Evolutionary conservation across 2,329 filamentous ascomycete species (phyloP).

Genomic region (Trichothecium sympodiale): DNA sequence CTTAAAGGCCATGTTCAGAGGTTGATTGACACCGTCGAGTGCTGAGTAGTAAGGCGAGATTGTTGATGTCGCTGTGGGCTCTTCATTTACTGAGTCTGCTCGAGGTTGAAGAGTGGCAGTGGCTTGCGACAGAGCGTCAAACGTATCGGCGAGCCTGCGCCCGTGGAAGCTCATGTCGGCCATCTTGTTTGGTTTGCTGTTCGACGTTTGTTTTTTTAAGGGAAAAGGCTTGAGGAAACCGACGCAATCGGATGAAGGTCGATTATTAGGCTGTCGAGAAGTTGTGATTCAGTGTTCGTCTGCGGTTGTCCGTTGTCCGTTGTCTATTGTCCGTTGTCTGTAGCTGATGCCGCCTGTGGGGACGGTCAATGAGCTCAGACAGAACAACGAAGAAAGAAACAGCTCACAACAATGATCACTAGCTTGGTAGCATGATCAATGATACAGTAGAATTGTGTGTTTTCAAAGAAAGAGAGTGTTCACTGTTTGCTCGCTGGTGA

Average conservation of each 20-base stretch:
- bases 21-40: slow-evolving; percentile 50
- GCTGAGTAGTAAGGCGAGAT: slow-evolving; percentile 44
- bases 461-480: too few species aligned
- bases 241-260: neutral
- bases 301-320: too few species aligned
- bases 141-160: slow-evolving; percentile 17
- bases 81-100: slow-evolving; percentile 11
- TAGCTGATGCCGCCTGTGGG: too few species aligned
- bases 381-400: too few species aligned
- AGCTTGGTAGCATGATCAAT: too few species aligned
- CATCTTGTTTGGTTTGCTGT: slow-evolving; percentile 4
- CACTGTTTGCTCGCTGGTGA: too few species aligned
- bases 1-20: slow-evolving; percentile 44
- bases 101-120: slow-evolving; percentile 20
- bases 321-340: too few species aligned
- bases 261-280: too few species aligned
- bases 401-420: too few species aligned
- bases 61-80: slow-evolving; percentile 33
- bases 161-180: slow-evolving; percentile 20
- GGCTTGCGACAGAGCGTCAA: slow-evolving; percentile 14
- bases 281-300: too few species aligned
- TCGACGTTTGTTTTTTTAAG: neutral
- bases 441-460: too few species aligned
- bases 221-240: neutral
- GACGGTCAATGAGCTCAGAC: too few species aligned